Evolutionary conservation across 2,329 filamentous ascomycete genomes (phyloP).

Genomic region (Aspergillus pseudonomiae): DNA sequence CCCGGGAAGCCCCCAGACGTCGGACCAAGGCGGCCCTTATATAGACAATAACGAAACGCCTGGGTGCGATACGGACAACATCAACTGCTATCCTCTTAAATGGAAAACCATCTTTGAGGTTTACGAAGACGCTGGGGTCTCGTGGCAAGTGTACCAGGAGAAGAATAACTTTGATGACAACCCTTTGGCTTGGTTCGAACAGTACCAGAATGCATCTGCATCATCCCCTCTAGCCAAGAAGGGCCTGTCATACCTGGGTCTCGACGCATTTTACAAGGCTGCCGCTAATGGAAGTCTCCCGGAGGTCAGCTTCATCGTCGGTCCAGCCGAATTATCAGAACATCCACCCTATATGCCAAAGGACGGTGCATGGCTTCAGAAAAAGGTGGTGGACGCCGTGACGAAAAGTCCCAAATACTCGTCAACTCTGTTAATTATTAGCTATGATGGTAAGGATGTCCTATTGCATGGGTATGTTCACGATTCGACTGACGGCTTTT

Average conservation of each 20-base stretch:
- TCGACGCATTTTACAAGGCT: slow-evolving; percentile 54
- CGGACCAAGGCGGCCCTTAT: slow-evolving; percentile 50
- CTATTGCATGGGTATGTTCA: neutral
- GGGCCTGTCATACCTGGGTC: slow-evolving; percentile 51
- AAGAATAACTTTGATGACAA: slow-evolving; percentile 59
- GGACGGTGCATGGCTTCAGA: slow-evolving; percentile 60
- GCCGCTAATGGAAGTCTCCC: slow-evolving; percentile 57
- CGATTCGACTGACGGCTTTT: slow-evolving; percentile 13
- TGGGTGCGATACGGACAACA: slow-evolving; percentile 47
- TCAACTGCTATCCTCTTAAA: slow-evolving; percentile 58
- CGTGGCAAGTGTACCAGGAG: slow-evolving; percentile 57
- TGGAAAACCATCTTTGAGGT: slow-evolving; percentile 57
- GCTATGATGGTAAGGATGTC: slow-evolving; percentile 49
- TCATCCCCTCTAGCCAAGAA: slow-evolving; percentile 49
- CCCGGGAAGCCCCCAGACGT: slow-evolving; percentile 49
- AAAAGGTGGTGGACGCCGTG: slow-evolving; percentile 56
- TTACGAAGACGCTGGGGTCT: slow-evolving; percentile 52
- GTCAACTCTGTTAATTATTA: slow-evolving; percentile 53
- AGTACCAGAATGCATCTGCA: slow-evolving; percentile 51
- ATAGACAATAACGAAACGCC: slow-evolving; percentile 57
- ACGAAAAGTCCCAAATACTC: slow-evolving; percentile 54
- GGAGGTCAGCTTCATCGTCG: slow-evolving; percentile 55
- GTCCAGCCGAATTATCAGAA: slow-evolving; percentile 56
- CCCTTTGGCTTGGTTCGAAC: slow-evolving; percentile 56
- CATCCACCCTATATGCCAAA: slow-evolving; percentile 57